These are phyloP conservation scores for Bipolaris zeicola DNA, from an alignment of 2,329 filamentous ascomycete genomes.

Conservation along the genomic window DNA sequence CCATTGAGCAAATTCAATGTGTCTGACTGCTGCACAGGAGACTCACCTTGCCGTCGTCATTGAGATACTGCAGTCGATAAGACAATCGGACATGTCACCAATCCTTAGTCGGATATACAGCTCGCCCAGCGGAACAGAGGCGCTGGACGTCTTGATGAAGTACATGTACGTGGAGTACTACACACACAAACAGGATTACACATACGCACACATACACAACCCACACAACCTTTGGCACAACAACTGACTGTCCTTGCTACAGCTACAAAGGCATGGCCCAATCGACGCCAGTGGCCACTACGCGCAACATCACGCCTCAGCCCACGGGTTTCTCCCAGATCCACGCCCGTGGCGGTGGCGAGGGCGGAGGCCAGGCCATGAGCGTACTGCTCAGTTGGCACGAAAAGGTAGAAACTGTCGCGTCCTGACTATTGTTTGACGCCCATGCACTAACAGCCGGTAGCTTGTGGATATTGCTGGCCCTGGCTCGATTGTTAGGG, in stretches of 20 bases:
- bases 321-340: constrained; percentile 89
- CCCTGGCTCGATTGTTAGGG: constrained; percentile 83
- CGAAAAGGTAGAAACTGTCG: constrained; percentile 68
- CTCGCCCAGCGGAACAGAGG: constrained; percentile 79
- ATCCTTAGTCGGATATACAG: constrained; percentile 81
- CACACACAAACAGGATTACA: background rate
- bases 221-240: background rate
- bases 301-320: constrained; percentile 68
- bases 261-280: constrained; percentile 89
- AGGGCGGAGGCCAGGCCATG: constrained; percentile 85
- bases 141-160: constrained; percentile 94
- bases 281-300: constrained; percentile 35
- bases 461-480: constrained; percentile 89
- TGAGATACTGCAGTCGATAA: constrained; percentile 94
- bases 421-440: constrained; percentile 2
- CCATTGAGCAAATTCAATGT: constrained; percentile 15
- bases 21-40: constrained; percentile 63
- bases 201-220: constrained; percentile 5
- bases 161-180: constrained; percentile 72
- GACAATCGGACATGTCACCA: constrained; percentile 92
- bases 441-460: constrained; percentile 21
- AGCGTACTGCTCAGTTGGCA: constrained; percentile 98
- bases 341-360: constrained; percentile 62
- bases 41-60: constrained; percentile 85
- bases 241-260: constrained; percentile 24